These are phyloP conservation scores for Xylaria curta DNA, from an alignment of 495 filamentous ascomycete genomes.

Conservation along the genomic window DNA sequence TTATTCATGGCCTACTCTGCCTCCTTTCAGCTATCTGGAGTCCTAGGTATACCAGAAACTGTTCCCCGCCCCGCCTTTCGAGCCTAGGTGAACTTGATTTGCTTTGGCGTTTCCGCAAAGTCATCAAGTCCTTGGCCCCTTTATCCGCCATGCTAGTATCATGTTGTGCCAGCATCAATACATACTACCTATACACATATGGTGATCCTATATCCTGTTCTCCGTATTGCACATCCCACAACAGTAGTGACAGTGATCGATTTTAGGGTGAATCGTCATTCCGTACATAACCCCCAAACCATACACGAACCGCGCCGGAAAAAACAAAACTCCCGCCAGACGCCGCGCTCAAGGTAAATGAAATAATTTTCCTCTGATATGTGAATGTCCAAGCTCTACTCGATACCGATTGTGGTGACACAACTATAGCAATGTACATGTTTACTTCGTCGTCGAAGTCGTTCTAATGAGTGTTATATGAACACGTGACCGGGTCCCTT, in stretches of 20 bases:
- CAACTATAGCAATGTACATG: conserved; percentile 17
- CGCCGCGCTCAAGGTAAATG: conserved; percentile 26
- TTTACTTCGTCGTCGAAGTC: conserved; percentile 8
- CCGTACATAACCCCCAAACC: conserved; percentile 13
- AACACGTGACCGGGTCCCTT: conserved; percentile 36
- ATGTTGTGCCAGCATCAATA: neutral
- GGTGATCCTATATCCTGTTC: neutral
- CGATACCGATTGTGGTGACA: conserved; percentile 1
- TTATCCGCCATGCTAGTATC: neutral
- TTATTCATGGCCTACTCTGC: neutral
- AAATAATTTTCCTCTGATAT: conserved; percentile 11
- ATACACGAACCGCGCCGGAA: conserved; percentile 15
- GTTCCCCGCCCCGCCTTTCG: neutral
- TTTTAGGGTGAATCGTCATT: neutral
- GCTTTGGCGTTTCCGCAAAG: neutral
- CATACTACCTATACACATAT: neutral
- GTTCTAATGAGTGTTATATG: conserved; percentile 30
- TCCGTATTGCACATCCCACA: neutral
- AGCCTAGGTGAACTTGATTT: neutral
- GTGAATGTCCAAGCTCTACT: conserved; percentile 13
- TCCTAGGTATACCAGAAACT: neutral
- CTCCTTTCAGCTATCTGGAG: conserved; percentile 5
- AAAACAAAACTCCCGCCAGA: conserved; percentile 21
- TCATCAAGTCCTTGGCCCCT: neutral
- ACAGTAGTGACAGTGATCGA: conserved; percentile 11